A percentile compares a stretch with the other conserved stretches of the same genome.
Conservation (phyloP, 164 flowering plant species). For the Dillenia suffruticosa region DNA sequence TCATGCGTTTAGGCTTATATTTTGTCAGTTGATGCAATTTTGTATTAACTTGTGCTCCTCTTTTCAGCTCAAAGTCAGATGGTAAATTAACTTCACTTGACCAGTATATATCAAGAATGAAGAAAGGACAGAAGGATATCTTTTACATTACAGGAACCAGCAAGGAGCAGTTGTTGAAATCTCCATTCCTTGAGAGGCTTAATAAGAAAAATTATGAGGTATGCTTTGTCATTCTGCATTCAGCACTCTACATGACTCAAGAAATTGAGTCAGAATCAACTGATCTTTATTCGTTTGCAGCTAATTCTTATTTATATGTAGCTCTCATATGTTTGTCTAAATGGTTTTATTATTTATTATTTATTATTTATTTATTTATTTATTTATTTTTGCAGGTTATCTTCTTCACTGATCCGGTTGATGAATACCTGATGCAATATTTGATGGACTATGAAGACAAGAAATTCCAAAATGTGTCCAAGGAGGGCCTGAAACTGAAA, state of each 20-base stretch:
- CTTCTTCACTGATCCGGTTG: constrained; percentile 97
- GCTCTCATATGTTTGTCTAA: neutral
- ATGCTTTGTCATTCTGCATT: neutral
- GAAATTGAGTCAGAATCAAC: too few species aligned
- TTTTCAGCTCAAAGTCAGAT: constrained; percentile 71
- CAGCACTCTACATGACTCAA: neutral
- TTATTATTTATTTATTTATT: neutral
- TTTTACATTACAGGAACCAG: constrained; percentile 89
- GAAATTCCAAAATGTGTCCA: constrained; percentile 93
- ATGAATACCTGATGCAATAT: constrained; percentile 95
- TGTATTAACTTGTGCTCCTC: constrained; percentile 1
- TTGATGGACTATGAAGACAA: constrained; percentile 95
- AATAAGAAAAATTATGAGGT: constrained; percentile 92
- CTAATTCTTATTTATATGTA: too few species aligned
- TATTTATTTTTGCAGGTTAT: constrained; percentile 59
- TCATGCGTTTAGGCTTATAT: neutral
- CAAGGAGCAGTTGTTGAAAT: constrained; percentile 92
- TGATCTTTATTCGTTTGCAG: too few species aligned
- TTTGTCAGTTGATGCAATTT: neutral
- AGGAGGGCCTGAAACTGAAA: constrained; percentile 90
- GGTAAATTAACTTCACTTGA: constrained; percentile 86
- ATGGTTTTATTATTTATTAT: neutral
- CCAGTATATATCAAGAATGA: constrained; percentile 96
- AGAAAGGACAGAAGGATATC: constrained; percentile 89
- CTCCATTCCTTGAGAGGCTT: constrained; percentile 98